A percentile compares a stretch with the other conserved stretches of the same genome.
Conservation (phyloP, 345 rosid genomes). For the Gossypium turneri region DNA sequence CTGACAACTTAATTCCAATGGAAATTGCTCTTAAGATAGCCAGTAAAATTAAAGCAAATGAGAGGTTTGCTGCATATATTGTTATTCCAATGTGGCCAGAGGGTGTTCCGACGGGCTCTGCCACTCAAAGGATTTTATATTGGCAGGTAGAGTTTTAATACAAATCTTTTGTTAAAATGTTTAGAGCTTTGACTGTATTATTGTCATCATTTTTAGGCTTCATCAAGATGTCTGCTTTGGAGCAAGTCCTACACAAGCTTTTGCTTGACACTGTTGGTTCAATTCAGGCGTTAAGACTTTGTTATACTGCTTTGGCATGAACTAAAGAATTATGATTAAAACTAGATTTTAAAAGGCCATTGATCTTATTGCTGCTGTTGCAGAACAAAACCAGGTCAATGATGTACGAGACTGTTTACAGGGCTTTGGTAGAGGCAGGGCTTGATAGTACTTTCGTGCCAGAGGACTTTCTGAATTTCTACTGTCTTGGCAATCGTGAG, state of each 20-base stretch:
- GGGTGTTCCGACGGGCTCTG: constrained; percentile 84
- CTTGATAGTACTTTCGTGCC: constrained; percentile 63
- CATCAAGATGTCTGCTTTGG: neutral
- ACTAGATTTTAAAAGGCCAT: neutral
- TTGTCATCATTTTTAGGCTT: neutral
- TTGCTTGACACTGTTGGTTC: neutral
- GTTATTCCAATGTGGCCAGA: constrained; percentile 98
- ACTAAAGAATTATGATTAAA: constrained; percentile 1
- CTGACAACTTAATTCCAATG: constrained; percentile 91
- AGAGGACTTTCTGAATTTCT: constrained; percentile 85
- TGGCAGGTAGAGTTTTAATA: constrained; percentile 68
- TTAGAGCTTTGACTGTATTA: constrained; percentile 6
- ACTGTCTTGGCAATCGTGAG: constrained; percentile 94
- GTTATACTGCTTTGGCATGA: neutral
- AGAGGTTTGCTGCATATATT: constrained; percentile 90
- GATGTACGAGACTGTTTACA: constrained; percentile 92
- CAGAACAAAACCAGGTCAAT: constrained; percentile 96
- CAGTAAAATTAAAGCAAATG: constrained; percentile 74
- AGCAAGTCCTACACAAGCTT: constrained; percentile 4
- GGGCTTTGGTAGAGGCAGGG: constrained; percentile 82
- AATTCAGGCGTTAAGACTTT: neutral
- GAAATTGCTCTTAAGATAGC: constrained; percentile 94
- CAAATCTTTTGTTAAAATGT: constrained; percentile 11
- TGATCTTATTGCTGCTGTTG: constrained; percentile 21
- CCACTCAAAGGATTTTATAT: constrained; percentile 89